Evolutionary conservation across 441 rosid genomes (phyloP).

Genomic region (Metrosideros polymorpha): DNA sequence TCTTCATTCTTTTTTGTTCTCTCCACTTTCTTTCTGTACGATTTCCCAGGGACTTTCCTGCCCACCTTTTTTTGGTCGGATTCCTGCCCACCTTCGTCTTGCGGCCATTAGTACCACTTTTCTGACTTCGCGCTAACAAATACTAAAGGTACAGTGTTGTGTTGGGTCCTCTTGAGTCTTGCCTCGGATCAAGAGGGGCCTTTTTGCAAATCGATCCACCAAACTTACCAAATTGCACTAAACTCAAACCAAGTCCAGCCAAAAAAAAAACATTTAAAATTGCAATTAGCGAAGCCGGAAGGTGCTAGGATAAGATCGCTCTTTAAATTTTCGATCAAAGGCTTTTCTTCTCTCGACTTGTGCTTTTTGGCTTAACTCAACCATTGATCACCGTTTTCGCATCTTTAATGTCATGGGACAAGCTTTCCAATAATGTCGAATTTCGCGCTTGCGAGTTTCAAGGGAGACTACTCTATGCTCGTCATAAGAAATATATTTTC

Average conservation of each 20-base stretch:
- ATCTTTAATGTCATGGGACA: accelerated
- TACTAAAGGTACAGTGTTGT: neutral
- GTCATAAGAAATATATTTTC: neutral
- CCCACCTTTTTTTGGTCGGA: no score
- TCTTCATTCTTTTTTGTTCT: neutral
- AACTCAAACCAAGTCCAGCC: neutral
- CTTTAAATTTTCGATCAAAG: neutral
- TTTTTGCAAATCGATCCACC: neutral
- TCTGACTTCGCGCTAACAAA: neutral
- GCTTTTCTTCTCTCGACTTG: neutral
- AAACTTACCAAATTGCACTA: neutral
- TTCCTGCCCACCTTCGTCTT: neutral
- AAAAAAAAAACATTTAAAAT: neutral
- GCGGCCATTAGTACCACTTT: neutral
- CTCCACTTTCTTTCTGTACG: neutral
- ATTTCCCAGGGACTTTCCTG: neutral
- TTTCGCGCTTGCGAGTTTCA: accelerated
- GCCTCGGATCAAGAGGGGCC: neutral
- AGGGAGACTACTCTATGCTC: neutral
- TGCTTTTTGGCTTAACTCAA: neutral
- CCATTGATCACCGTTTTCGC: accelerated
- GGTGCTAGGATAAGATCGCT: neutral
- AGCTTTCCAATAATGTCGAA: accelerated
- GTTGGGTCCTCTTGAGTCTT: neutral
- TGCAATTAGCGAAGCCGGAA: neutral